These are phyloP conservation scores for Penicillium lividum DNA, from an alignment of 495 filamentous ascomycete genomes.

Conservation along the genomic window DNA sequence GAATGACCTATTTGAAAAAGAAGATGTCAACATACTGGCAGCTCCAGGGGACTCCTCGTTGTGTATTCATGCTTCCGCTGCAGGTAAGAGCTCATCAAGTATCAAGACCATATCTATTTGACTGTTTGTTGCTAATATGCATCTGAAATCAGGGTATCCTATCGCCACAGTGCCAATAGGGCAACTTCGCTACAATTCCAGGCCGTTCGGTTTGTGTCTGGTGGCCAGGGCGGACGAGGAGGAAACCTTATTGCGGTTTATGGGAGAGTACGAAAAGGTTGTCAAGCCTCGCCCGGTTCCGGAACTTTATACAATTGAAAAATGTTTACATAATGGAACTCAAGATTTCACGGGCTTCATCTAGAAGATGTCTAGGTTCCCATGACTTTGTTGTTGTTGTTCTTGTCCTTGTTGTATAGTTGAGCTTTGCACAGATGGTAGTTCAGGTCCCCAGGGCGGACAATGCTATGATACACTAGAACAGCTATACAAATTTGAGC, in stretches of 20 bases:
- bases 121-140: slow-evolving; percentile 1
- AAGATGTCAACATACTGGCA: slow-evolving; percentile 29
- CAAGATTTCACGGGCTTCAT: too few species aligned
- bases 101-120: not conserved
- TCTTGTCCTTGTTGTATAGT: too few species aligned
- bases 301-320: not conserved
- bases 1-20: slow-evolving; percentile 19
- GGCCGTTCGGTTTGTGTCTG: slow-evolving; percentile 35
- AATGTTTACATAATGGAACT: too few species aligned
- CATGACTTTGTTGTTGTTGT: too few species aligned
- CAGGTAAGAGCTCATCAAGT: slow-evolving; percentile 16
- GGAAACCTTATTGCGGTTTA: slow-evolving; percentile 28
- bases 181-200: slow-evolving; percentile 32
- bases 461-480: not conserved
- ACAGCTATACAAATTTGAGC: not conserved
- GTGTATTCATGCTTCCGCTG: slow-evolving; percentile 31
- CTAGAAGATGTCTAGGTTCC: too few species aligned
- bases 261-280: slow-evolving; percentile 26
- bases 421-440: too few species aligned
- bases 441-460: too few species aligned
- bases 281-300: slow-evolving; percentile 24
- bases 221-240: slow-evolving; percentile 26
- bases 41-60: slow-evolving; percentile 32
- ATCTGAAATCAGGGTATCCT: slow-evolving; percentile 27
- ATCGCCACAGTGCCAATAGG: slow-evolving; percentile 35